Base-by-base conservation (phyloP, 768 basidiomycete species). In the Cantharellus anzutake region DNA sequence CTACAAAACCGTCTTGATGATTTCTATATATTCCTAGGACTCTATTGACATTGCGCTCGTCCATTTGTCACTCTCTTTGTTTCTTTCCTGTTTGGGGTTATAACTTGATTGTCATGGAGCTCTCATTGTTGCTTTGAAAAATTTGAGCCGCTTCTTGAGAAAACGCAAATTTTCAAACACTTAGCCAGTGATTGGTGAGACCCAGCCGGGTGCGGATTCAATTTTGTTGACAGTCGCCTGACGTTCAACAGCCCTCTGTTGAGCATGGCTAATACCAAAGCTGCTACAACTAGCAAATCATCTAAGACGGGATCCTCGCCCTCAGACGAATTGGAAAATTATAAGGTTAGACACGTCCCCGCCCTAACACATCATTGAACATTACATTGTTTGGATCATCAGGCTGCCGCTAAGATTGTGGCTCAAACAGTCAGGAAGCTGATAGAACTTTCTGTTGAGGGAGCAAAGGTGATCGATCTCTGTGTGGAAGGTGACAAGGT, bases 361-460 rank as follows among this genome's bases (percentile, higher is more conserved):
- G 61, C 40, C 42, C 41, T 5, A 39, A 39, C 41, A 42, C 20
- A 39, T 39, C 40, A 14, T 41, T 57, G 29, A 42, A 7, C 52
- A 29, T 35, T 50, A 63, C 44, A 11, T 11, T 61, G 57, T 56
- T 34, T 58, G 58, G 58, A 48, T 35, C 41, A 14, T 20, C 34
- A 29, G 86, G 76, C 81, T n/a, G 91, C 94, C 29, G 90, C 88
- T 60, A 89, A 93, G 65, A 90, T 94, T 72, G 83, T 87, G 48
- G 79, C 86, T 66, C 77, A 80, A 65, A 89, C 86, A 61, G 79
- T 86, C 69, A 87, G 87, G 73, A 85, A 84, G 74, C 77, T 98
- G 66, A 76, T 96, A 65, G 81, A 79, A 52, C 76, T 83, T 60
- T 74, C 75, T 63, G 71, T 85, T 7, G 86, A 89, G 68, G 93